phyloP scores from a whole-genome alignment of 2,329 filamentous ascomycete species.

The Neonectria punicea region DNA sequence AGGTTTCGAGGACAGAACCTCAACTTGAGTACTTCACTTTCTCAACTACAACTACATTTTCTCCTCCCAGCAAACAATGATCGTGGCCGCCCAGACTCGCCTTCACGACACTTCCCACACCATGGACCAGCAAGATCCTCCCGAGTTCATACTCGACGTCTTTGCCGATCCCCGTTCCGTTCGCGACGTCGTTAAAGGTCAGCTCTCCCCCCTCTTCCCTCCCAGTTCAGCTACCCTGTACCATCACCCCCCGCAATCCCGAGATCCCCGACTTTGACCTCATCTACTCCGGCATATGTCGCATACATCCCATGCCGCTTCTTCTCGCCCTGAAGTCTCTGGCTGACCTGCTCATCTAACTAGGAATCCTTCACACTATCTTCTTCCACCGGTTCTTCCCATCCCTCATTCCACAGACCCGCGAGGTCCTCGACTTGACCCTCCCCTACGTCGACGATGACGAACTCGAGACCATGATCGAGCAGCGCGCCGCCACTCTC shows the following conservation, averaged over 20 bases:
- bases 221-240: slow-evolving; percentile 36
- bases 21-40: slow-evolving; percentile 1
- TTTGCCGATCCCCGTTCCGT: slow-evolving; percentile 92
- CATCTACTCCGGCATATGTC: background rate
- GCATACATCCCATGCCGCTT: background rate
- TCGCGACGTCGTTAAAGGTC: slow-evolving; percentile 93
- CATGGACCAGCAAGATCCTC: slow-evolving; percentile 68
- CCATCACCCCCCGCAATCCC: slow-evolving; percentile 26
- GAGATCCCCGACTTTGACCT: slow-evolving; percentile 17
- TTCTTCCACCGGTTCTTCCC: slow-evolving; percentile 99
- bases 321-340: background rate
- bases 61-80: slow-evolving; percentile 28
- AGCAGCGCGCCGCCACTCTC: slow-evolving; percentile 83
- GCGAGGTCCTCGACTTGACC: slow-evolving; percentile 90
- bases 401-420: slow-evolving; percentile 80
- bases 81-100: slow-evolving; percentile 36
- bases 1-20: slow-evolving; percentile 10
- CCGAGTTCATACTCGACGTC: slow-evolving; percentile 93
- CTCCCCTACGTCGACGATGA: slow-evolving; percentile 90
- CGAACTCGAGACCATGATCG: slow-evolving; percentile 92
- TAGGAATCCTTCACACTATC: slow-evolving; percentile 93
- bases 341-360: background rate
- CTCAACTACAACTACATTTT: slow-evolving; percentile 5
- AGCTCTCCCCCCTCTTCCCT: slow-evolving; percentile 37
- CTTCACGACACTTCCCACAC: slow-evolving; percentile 30